These are phyloP conservation scores for Fusarium sp. DNA, from an alignment of 2,329 filamentous ascomycete species.

Conservation along the genomic window DNA sequence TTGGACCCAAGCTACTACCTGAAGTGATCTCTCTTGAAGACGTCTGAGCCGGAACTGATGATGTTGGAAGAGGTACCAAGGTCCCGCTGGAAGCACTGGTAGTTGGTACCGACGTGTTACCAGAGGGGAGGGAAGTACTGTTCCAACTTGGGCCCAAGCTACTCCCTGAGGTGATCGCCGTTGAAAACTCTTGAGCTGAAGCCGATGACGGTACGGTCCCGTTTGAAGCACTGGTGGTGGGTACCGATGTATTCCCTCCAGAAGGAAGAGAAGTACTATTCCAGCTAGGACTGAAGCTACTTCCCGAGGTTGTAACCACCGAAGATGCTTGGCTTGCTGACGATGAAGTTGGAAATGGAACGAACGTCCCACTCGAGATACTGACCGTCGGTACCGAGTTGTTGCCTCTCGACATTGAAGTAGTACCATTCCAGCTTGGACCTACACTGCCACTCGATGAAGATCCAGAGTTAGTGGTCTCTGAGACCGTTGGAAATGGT, in stretches of 20 bases:
- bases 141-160: too few relatives aligned
- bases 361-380: slow-evolving; percentile 5
- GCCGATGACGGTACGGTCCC: too few relatives aligned
- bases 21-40: background rate
- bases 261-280: slow-evolving; percentile 4
- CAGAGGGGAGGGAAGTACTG: too few relatives aligned
- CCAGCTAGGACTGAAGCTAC: background rate
- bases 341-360: slow-evolving; percentile 1
- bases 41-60: background rate
- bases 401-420: background rate
- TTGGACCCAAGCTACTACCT: background rate
- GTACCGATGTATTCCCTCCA: background rate
- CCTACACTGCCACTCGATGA: background rate
- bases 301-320: background rate
- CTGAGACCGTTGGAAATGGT: background rate
- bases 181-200: too few relatives aligned
- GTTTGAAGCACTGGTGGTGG: too few relatives aligned
- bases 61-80: background rate
- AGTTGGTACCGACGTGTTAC: too few relatives aligned
- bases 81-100: background rate
- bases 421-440: slow-evolving; percentile 16
- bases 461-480: background rate
- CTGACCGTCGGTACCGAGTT: slow-evolving; percentile 6
- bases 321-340: background rate
- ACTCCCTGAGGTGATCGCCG: too few relatives aligned